A percentile compares a stretch with the other conserved stretches of the same genome.
phyloP scores from a whole-genome alignment of 2,329 filamentous ascomycete genomes.

The Aspergillus candidus region DNA sequence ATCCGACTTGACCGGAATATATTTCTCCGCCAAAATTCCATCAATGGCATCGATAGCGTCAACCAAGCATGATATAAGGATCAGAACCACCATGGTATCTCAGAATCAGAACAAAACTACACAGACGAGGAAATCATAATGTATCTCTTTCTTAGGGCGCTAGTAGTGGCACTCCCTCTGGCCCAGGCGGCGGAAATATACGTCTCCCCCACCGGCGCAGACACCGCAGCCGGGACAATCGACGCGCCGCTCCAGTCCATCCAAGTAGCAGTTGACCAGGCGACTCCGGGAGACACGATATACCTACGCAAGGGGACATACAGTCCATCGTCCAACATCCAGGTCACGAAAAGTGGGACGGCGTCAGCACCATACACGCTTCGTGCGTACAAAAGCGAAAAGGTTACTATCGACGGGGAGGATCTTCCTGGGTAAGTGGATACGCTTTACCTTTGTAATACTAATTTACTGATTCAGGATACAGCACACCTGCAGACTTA shows the following conservation, averaged over 20 bases:
- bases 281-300: slow-evolving; percentile 9
- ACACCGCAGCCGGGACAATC: slow-evolving; percentile 7
- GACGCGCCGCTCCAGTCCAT: slow-evolving; percentile 10
- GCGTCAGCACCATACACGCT: slow-evolving; percentile 7
- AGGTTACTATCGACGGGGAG: slow-evolving; percentile 13
- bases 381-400: slow-evolving; percentile 10
- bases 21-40: too few relatives aligned
- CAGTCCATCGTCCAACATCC: slow-evolving; percentile 11
- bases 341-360: slow-evolving; percentile 13
- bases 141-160: not conserved
- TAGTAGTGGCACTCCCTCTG: slow-evolving; percentile 1
- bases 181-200: slow-evolving; percentile 10
- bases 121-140: too few relatives aligned
- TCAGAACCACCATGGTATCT: too few relatives aligned
- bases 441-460: not conserved
- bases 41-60: too few relatives aligned
- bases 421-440: slow-evolving; percentile 6
- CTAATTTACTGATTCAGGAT: not conserved
- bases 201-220: slow-evolving; percentile 12
- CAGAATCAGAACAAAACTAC: too few relatives aligned
- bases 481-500: slow-evolving; percentile 11
- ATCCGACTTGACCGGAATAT: too few relatives aligned
- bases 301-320: slow-evolving; percentile 13
- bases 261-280: slow-evolving; percentile 11
- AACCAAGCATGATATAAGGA: too few relatives aligned